Evolutionary conservation across 1,284 basidiomycete species (phyloP).

Genomic region (Trichosporon coremiiforme): DNA sequence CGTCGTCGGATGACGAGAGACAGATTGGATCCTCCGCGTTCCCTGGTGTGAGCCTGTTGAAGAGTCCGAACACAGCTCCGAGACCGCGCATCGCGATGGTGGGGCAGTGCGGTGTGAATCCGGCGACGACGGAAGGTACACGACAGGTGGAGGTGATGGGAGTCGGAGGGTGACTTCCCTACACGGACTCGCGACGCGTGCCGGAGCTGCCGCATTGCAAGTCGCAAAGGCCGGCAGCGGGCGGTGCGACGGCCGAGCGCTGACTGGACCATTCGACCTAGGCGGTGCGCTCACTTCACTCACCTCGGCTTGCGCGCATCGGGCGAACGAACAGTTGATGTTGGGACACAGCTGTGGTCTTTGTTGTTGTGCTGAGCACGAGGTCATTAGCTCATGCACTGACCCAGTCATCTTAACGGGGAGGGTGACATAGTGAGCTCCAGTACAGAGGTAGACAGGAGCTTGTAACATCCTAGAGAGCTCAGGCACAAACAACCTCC

Average conservation of each 20-base stretch:
- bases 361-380: not conserved
- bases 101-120: not conserved
- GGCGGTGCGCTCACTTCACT: not conserved
- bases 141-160: not conserved
- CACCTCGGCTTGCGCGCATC: conserved; percentile 13
- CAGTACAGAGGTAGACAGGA: not conserved
- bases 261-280: not conserved
- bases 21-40: conserved; percentile 7
- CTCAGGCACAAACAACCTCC: conserved; percentile 12
- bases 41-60: conserved; percentile 6
- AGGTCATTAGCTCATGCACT: not conserved
- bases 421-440: conserved; percentile 1
- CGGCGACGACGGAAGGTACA: not conserved
- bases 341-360: not conserved
- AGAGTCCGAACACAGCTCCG: not conserved
- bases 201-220: not conserved
- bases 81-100: not conserved
- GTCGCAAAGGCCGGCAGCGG: not conserved
- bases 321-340: not conserved
- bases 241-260: not conserved
- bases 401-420: not conserved
- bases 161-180: not conserved
- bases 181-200: not conserved
- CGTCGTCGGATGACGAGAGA: conserved; percentile 13
- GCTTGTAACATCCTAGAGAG: not conserved